Conservation (phyloP, 345 rosid species). For the Excoecaria cochinchinensis region DNA sequence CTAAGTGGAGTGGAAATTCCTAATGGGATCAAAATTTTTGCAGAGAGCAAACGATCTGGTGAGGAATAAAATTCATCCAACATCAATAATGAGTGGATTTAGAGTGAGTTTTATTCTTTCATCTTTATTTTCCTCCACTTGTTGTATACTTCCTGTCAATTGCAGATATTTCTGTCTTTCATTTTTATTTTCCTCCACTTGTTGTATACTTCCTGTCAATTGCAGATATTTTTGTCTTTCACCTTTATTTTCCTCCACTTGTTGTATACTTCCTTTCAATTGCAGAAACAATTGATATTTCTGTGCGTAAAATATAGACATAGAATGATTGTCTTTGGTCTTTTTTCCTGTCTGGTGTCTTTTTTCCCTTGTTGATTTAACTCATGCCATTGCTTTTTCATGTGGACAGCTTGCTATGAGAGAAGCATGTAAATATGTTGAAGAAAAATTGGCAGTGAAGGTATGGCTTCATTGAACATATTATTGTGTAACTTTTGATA, state of each 20-base stretch:
- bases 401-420: constrained; percentile 89
- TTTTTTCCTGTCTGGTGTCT: too few relatives aligned
- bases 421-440: constrained; percentile 92
- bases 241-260: background rate
- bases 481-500: background rate
- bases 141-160: background rate
- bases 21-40: constrained; percentile 17
- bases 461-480: constrained; percentile 33
- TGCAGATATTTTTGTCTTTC: background rate
- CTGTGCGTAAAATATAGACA: too few relatives aligned
- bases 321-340: background rate
- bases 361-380: background rate
- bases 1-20: constrained; percentile 3
- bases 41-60: constrained; percentile 97
- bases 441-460: constrained; percentile 83
- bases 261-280: background rate
- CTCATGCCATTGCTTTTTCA: constrained; percentile 9
- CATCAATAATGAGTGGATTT: constrained; percentile 92
- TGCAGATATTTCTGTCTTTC: background rate
- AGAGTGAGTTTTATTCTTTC: constrained; percentile 51
- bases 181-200: background rate
- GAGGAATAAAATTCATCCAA: constrained; percentile 95
- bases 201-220: background rate
- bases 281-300: too few relatives aligned
- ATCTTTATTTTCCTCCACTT: background rate